Conservation (phyloP, 305 asterid genomes). For the Nicotiana rustica region DNA sequence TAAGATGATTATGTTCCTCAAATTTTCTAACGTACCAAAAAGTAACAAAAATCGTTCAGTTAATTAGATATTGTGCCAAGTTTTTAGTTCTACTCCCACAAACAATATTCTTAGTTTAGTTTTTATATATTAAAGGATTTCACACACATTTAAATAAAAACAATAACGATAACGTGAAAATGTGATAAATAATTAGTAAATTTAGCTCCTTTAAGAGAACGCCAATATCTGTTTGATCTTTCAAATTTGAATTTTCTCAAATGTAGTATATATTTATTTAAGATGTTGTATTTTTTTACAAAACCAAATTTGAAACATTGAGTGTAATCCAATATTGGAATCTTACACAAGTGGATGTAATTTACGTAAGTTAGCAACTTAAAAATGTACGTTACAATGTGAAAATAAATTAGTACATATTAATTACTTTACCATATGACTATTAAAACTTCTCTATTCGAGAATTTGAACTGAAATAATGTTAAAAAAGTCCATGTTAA, state of each 20-base stretch:
- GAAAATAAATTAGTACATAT: neutral
- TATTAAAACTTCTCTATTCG: neutral
- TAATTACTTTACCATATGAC: neutral
- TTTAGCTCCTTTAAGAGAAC: neutral
- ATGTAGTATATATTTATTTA: neutral
- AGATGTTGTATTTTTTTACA: neutral
- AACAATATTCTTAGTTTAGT: neutral
- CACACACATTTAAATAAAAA: neutral
- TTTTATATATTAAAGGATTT: no score
- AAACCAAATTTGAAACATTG: constrained; percentile 12
- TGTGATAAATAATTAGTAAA: neutral
- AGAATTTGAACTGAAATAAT: constrained; percentile 26
- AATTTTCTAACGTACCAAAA: neutral
- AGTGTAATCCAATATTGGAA: constrained; percentile 28
- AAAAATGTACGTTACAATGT: constrained; percentile 21
- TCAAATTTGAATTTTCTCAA: constrained; percentile 16
- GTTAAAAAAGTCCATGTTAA: constrained; percentile 3
- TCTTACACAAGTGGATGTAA: constrained; percentile 10
- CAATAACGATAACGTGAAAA: neutral
- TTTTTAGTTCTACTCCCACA: no score
- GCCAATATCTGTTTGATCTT: neutral
- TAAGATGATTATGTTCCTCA: no score
- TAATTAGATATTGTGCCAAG: no score
- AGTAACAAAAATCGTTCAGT: no score
- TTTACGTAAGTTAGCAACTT: neutral